These are phyloP conservation scores for Monosporascus sp. DNA, from an alignment of 2,329 filamentous ascomycete species.

Conservation along the genomic window DNA sequence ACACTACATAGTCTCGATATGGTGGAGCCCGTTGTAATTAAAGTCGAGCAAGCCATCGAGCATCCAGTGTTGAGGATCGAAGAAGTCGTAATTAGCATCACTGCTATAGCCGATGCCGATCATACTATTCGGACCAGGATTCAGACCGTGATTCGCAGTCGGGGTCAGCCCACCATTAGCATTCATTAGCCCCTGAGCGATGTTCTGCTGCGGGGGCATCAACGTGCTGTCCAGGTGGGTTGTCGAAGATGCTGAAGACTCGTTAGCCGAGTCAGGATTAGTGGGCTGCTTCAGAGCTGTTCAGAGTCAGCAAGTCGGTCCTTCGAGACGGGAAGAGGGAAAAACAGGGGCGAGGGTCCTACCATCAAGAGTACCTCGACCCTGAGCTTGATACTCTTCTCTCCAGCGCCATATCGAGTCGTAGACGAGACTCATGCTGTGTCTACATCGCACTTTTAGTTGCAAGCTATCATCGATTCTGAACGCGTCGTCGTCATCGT, in stretches of 20 bases:
- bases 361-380: slow-evolving; percentile 67
- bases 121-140: slow-evolving; percentile 40
- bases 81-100: slow-evolving; percentile 76
- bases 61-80: slow-evolving; percentile 91
- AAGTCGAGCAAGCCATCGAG: slow-evolving; percentile 80
- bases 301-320: slow-evolving; percentile 29
- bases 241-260: slow-evolving; percentile 61
- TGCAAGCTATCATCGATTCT: slow-evolving; percentile 67
- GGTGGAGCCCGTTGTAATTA: slow-evolving; percentile 57
- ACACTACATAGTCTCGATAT: slow-evolving; percentile 47
- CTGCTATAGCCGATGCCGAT: slow-evolving; percentile 52
- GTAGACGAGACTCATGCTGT: slow-evolving; percentile 81
- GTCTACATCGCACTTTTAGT: slow-evolving; percentile 75
- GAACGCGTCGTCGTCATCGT: slow-evolving; percentile 46
- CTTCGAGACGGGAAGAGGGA: slow-evolving; percentile 12
- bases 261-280: slow-evolving; percentile 72
- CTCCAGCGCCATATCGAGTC: slow-evolving; percentile 85
- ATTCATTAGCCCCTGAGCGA: slow-evolving; percentile 43
- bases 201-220: slow-evolving; percentile 41
- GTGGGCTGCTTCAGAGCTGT: slow-evolving; percentile 80
- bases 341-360: slow-evolving; percentile 28
- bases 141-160: slow-evolving; percentile 39
- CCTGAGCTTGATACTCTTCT: slow-evolving; percentile 69
- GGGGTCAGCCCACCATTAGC: slow-evolving; percentile 50
- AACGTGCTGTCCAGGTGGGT: slow-evolving; percentile 59